These are phyloP conservation scores for Talaromyces islandicus DNA, from an alignment of 2,329 filamentous ascomycete genomes.

Conservation along the genomic window DNA sequence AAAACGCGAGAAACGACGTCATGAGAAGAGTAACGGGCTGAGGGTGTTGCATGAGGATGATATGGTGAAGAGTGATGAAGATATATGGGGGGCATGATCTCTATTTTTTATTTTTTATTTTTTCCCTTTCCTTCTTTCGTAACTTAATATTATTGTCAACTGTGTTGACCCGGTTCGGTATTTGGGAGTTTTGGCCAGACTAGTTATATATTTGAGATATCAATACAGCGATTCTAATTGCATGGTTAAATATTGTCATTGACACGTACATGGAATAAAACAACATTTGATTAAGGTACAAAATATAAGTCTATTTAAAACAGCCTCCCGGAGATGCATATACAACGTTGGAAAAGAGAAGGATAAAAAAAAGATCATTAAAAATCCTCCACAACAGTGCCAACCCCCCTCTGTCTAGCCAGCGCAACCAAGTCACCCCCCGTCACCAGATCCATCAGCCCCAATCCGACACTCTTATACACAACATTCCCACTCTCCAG, in stretches of 20 bases:
- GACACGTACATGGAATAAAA: neutral
- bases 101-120: neutral
- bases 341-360: no score
- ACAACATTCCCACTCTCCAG: conserved; percentile 59
- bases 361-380: conserved; percentile 14
- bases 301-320: neutral
- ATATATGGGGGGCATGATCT: conserved; percentile 38
- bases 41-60: conserved; percentile 43
- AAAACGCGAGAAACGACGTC: conserved; percentile 37
- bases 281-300: neutral
- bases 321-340: neutral
- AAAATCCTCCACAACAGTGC: conserved; percentile 43
- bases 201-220: neutral
- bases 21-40: conserved; percentile 37
- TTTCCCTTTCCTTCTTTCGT: neutral
- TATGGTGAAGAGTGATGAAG: conserved; percentile 38
- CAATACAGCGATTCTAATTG: neutral
- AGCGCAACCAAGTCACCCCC: conserved; percentile 53
- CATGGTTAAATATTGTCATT: neutral
- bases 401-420: conserved; percentile 51
- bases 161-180: neutral
- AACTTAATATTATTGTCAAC: neutral
- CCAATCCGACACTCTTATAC: conserved; percentile 64
- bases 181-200: neutral
- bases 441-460: conserved; percentile 63